Base-by-base conservation (phyloP, 805 yeast genomes). In the Yamadazyma nakazawae region DNA sequence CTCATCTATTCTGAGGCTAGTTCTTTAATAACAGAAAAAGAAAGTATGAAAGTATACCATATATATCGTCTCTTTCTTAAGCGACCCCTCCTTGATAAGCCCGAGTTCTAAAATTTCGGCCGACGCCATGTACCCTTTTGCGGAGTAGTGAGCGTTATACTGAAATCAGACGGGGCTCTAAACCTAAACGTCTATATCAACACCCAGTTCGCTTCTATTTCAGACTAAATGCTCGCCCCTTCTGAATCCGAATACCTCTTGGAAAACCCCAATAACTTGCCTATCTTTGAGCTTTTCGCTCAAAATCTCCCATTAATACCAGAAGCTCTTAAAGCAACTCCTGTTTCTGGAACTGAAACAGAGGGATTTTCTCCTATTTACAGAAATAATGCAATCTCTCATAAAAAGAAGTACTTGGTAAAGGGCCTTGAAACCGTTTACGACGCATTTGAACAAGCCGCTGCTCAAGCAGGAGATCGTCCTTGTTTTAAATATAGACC, bases 401-500 rank as follows among this genome's bases (percentile, higher is more conserved):
- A 34, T 5, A 16, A 26, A 10, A 54, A 70, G 58, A 51, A 49
- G 37, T 51, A 41, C 11, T 44, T 68, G 40, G 62, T 67, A 24
- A 71, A 75, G 3, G 60, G 58, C 17, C 52, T 74, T 37, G 59
- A 63, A 40, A 77, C 81, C 9, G 57, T 64, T 42, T 66, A 70
- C 49, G 64, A 60, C 9, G 53, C 66, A 13, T 69, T 72, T 54
- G 57, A 59, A 32, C 34, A 50, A 16, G 52, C 72, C 3, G 66
- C 55, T 10, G 34, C 47, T 8, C 37, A 50, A 35, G 55, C 53
- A 37, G 57, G 62, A 1, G 60, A 67, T 32, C 42, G 54, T 2
- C 67, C 69, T 2, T 68, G 71, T 46, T 56, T 78, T 17, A 76
- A 75, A 3, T 59, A 55, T 26, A 58, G 80, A 40, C 58, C 59